Base-by-base conservation (phyloP, 2,329 filamentous ascomycete genomes). In the Colletotrichum neosansevieriae region DNA sequence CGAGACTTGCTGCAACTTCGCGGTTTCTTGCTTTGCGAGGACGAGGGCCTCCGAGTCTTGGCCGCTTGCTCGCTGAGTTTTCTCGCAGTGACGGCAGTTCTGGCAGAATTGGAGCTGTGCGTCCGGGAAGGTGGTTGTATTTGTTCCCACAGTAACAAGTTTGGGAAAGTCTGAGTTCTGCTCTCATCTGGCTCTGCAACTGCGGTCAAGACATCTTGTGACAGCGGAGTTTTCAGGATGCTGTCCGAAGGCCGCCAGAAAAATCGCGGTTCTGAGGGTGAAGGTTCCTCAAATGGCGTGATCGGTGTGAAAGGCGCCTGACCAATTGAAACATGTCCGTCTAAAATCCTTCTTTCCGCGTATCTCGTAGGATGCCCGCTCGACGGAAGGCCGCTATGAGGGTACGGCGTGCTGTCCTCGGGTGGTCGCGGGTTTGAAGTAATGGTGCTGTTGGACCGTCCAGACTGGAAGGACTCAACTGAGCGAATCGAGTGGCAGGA, bases 241-340 rank as follows among this genome's bases (percentile, higher is more conserved):
- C 40, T 72, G 2, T 74, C 70, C 1, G 72, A 64, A 19, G 72
- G 69, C 2, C 63, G 57, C 74, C 73, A 76, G 34, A 72, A 71
- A 60, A 71, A 75, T 1, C 64, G 71, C 0, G 70, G 13, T 0
- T 70, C 62, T 7, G 62, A 32, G 2, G 72, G 71, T 7, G 75
- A 74, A 6, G 60, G 42, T 7, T 73, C 67, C 2, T 74, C 72
- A 47, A 73, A 74, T 0, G 71, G 63, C 0, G 72, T 75, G 24
- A 60, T 70, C 2, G 72, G 72, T 11, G 47, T 71, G 19, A 67
- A 51, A 0, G 54, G 50, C 3, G 70, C 59, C 11, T 60, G 64
- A 0, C 24, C 58, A 13, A 73, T 62, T 4, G 64, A 56, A 21
- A 74, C 61, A 4, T 21, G 21, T 21, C 21, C 21, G 21, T 21